A percentile compares a stretch with the other conserved stretches of the same genome.
These are phyloP conservation scores for Protostelium mycophagum DNA, from an alignment of 78 protist species.

Conservation along the genomic window DNA sequence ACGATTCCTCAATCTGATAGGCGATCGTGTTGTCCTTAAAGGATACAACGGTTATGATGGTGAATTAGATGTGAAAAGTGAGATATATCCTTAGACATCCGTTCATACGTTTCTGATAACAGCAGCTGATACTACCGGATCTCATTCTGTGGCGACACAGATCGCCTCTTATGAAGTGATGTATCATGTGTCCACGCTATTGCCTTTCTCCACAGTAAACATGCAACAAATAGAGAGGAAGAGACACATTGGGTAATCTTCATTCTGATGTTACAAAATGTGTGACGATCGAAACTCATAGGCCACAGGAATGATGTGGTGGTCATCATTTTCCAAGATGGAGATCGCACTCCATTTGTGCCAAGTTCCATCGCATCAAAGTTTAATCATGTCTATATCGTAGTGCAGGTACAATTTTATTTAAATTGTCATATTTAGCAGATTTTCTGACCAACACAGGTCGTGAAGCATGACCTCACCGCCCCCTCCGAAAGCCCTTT, in stretches of 20 bases:
- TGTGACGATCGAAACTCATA: no score
- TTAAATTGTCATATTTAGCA: no score
- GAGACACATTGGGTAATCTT: conserved; percentile 54
- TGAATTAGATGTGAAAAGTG: not conserved
- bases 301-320: conserved; percentile 73
- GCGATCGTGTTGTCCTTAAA: not conserved
- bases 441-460: not conserved
- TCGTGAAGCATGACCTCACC: not conserved
- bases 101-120: not conserved
- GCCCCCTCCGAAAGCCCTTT: not conserved
- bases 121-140: not conserved
- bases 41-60: not conserved
- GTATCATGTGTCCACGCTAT: conserved; percentile 73
- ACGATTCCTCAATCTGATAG: not conserved
- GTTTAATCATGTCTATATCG: conserved; percentile 46
- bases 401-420: not conserved
- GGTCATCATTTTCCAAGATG: conserved; percentile 54
- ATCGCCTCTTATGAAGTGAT: conserved; percentile 55
- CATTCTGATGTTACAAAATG: conserved; percentile 25
- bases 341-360: conserved; percentile 26
- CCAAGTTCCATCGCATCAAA: conserved; percentile 54
- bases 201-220: conserved; percentile 44
- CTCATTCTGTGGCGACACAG: not conserved
- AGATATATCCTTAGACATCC: not conserved
- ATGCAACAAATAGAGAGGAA: conserved; percentile 70